phyloP scores from a whole-genome alignment of 75 land plant species.

The Pseudotsuga menziesii region DNA sequence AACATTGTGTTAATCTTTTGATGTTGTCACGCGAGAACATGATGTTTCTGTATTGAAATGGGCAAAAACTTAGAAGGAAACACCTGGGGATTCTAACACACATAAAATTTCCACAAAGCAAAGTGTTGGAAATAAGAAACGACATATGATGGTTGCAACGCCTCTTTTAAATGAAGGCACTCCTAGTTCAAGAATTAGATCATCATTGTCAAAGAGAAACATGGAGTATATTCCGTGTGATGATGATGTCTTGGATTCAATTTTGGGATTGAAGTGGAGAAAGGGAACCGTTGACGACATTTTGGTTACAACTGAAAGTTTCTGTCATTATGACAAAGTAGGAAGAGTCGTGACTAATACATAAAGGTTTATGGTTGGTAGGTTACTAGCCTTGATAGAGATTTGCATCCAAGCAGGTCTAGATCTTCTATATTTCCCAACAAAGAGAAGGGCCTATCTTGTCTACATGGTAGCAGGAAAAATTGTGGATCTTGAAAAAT shows the following conservation, averaged over 20 bases:
- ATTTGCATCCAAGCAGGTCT: no score
- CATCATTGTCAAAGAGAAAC: slow-evolving; percentile 21
- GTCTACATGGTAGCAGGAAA: no score
- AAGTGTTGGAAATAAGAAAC: slow-evolving; percentile 27
- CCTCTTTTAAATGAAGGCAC: slow-evolving; percentile 32
- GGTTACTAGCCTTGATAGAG: no score
- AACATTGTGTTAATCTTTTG: slow-evolving; percentile 54
- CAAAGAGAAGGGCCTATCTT: no score
- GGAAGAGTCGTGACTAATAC: no score
- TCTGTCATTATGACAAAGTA: no score
- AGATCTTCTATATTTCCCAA: no score
- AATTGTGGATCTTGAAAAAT: slow-evolving; percentile 20
- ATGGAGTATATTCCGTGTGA: slow-evolving; percentile 71
- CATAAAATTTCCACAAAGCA: slow-evolving; percentile 3
- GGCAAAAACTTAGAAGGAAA: slow-evolving; percentile 11
- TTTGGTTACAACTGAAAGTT: no score
- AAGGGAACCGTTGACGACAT: no score
- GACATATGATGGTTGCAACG: slow-evolving; percentile 32
- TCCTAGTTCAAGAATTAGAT: slow-evolving; percentile 29
- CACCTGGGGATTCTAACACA: slow-evolving; percentile 18
- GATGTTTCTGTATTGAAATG: not conserved
- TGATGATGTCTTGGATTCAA: slow-evolving; percentile 85
- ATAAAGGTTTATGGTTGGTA: no score
- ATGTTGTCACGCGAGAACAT: not conserved
- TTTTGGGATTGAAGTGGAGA: slow-evolving; percentile 43